Conservation (phyloP, 1,139 yeast species). For the Yarrowia galli region DNA sequence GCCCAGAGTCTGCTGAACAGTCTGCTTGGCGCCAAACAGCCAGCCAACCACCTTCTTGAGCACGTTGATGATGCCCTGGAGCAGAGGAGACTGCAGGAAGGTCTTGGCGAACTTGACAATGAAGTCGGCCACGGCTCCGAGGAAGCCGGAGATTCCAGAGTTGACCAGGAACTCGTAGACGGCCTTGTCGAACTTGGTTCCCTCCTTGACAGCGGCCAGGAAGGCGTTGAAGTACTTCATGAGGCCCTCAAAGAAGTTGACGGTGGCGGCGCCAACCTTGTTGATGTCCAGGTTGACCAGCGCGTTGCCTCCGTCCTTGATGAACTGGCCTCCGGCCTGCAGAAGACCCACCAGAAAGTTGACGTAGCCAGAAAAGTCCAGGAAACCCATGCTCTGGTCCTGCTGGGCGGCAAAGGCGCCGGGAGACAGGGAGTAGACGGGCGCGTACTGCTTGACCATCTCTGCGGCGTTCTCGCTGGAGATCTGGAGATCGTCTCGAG, state of each 20-base stretch:
- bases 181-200: constrained; percentile 37
- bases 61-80: constrained; percentile 22
- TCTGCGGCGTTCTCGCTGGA: constrained; percentile 22
- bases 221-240: constrained; percentile 36
- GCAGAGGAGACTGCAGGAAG: constrained; percentile 26
- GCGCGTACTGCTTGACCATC: constrained; percentile 21
- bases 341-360: constrained; percentile 40
- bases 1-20: constrained; percentile 23
- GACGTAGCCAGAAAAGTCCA: constrained; percentile 41
- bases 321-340: constrained; percentile 39
- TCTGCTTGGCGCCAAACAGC: constrained; percentile 24
- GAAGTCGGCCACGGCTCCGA: constrained; percentile 9
- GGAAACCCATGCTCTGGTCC: constrained; percentile 39
- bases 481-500: constrained; percentile 16
- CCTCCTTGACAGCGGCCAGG: constrained; percentile 31
- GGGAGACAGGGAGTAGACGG: constrained; percentile 37
- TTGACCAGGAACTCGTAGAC: constrained; percentile 33
- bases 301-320: constrained; percentile 30
- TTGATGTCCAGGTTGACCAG: constrained; percentile 40
- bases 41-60: constrained; percentile 12
- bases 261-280: constrained; percentile 40
- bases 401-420: constrained; percentile 40
- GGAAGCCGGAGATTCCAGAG: constrained; percentile 33
- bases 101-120: constrained; percentile 26
- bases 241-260: constrained; percentile 40